Base-by-base conservation (phyloP, 768 basidiomycete genomes). In the Sporobolomyces pararoseus region DNA sequence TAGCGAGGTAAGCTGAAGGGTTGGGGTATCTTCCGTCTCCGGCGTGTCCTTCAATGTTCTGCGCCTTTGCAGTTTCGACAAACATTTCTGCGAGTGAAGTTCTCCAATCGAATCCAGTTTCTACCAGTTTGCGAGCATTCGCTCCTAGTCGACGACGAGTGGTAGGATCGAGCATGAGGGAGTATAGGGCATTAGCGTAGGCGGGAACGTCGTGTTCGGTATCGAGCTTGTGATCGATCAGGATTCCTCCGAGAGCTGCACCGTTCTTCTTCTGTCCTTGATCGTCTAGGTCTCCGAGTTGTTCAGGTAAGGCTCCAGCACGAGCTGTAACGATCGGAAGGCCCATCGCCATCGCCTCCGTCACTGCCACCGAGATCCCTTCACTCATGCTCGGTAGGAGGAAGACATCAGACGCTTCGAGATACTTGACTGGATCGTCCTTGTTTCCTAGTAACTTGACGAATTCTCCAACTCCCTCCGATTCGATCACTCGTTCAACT, bases 261-360 rank as follows among this genome's bases (percentile, higher is more conserved):
- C 19, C 23, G 52, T 23, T 2, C 29, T 46, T 42, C 34, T 39
- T 49, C 7, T 50, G n/a, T 12, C 65, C 65, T 16, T 51, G 16
- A 23, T 52, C 57, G 57, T 66, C 65, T 21, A 66, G 65, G 14
- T 65, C 69, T 31, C 69, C 69, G 13, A 75, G 51, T 55, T 75
- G 74, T 53, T 75, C 74, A 0, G 74, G 65, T 6, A 75, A 47
- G 2, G 74, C 74, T 27, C 71, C 74, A 1, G 71, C 74, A 3
- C 66, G 32, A 1, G 74, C 64, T 3, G 74, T 69, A 7, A 75
- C 66, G 52, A 75, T 32, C 23, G 74, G 74, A 0, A 75, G 58
- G 12, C 68, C 71, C 62, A 68, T 69, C 25, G 74, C 74, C 74
- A 75, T 75, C 10, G 74, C 74, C 31, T 75, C 74, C 49, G 64